Evolutionary conservation across 148 eudicot genomes (phyloP).

Genomic region (Cornus controversa): DNA sequence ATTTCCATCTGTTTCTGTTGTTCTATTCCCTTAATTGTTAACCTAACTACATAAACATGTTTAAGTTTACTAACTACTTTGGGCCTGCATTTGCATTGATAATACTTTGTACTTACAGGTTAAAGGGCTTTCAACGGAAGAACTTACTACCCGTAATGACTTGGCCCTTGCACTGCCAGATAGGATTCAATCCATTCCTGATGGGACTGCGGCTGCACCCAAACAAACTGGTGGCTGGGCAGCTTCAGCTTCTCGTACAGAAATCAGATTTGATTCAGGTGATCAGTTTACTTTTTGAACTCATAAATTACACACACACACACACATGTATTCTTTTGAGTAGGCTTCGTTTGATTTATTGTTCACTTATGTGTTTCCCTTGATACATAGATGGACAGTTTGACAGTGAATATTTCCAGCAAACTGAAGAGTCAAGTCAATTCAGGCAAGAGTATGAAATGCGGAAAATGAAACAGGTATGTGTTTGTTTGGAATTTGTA

Average conservation of each 20-base stretch:
- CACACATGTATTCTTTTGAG: neutral
- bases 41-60: too few relatives aligned
- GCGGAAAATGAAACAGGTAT: slow-evolving; percentile 93
- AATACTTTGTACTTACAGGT: slow-evolving; percentile 45
- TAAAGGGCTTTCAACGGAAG: slow-evolving; percentile 89
- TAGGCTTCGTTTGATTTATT: slow-evolving; percentile 2
- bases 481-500: slow-evolving; percentile 14
- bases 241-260: slow-evolving; percentile 73
- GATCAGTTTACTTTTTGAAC: slow-evolving; percentile 9
- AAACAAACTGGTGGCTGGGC: slow-evolving; percentile 87
- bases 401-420: slow-evolving; percentile 78
- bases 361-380: slow-evolving; percentile 7
- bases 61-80: neutral
- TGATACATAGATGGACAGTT: slow-evolving; percentile 64
- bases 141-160: slow-evolving; percentile 83
- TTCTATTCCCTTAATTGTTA: too few relatives aligned
- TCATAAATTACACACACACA: neutral
- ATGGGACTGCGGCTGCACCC: slow-evolving; percentile 77
- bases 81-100: neutral
- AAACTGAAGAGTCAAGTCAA: slow-evolving; percentile 84
- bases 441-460: slow-evolving; percentile 90
- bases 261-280: slow-evolving; percentile 97
- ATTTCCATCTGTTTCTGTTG: too few relatives aligned
- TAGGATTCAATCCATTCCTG: slow-evolving; percentile 89
- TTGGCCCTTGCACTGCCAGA: slow-evolving; percentile 88